Evolutionary conservation across 2,329 filamentous ascomycete genomes (phyloP).

Genomic region (Hymenotorrendiella dingleyae): DNA sequence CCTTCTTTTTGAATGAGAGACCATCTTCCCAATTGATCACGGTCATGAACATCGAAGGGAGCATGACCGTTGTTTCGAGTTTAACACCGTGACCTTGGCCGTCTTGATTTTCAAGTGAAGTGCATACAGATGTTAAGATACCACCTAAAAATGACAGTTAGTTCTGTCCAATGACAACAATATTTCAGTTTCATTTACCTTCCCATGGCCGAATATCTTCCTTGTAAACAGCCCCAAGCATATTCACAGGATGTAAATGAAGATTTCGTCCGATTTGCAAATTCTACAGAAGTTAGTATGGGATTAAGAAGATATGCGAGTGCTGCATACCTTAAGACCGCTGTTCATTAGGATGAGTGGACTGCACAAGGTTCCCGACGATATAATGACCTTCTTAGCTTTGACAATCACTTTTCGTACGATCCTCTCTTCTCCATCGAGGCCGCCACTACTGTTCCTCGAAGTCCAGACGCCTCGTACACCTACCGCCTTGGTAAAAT

Average conservation of each 20-base stretch:
- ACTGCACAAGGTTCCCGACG: conserved; percentile 69
- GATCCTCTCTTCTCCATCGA: conserved; percentile 45
- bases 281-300: conserved; percentile 42
- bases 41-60: conserved; percentile 59
- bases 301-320: not conserved
- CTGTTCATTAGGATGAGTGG: conserved; percentile 73
- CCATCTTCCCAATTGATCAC: conserved; percentile 62
- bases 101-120: conserved; percentile 76
- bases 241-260: conserved; percentile 69
- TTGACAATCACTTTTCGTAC: conserved; percentile 62
- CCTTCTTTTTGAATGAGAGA: conserved; percentile 65
- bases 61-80: conserved; percentile 70
- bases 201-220: conserved; percentile 68
- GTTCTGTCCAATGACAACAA: too few species aligned
- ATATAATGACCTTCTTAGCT: conserved; percentile 76
- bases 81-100: conserved; percentile 75
- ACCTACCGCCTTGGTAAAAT: conserved; percentile 54
- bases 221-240: conserved; percentile 56
- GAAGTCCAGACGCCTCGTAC: conserved; percentile 71
- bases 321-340: conserved; percentile 53
- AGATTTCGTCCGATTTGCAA: conserved; percentile 76
- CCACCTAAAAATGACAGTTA: conserved; percentile 35
- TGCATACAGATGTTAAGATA: conserved; percentile 73
- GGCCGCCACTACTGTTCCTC: conserved; percentile 55
- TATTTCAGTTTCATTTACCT: conserved; percentile 14